Percentiles rank a stretch among this genome's conserved stretches.
phyloP scores from a whole-genome alignment of 257 asterid species.

The Phtheirospermum japonicum region DNA sequence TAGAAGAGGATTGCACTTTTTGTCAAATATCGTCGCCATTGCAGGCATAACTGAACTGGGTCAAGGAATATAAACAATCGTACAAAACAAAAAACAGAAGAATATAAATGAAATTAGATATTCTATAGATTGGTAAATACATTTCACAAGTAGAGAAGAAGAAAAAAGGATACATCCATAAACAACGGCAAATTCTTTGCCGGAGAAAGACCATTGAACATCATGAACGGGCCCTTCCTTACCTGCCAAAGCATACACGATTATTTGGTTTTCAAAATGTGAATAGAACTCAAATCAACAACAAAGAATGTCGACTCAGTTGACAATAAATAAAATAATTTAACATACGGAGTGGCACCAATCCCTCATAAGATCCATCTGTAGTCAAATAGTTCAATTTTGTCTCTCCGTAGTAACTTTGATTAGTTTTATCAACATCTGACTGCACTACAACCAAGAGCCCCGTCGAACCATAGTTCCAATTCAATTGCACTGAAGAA shows the following conservation, averaged over 20 bases:
- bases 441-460: conserved; percentile 85
- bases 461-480: conserved; percentile 88
- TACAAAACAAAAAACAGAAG: conserved; percentile 8
- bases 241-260: conserved; percentile 52
- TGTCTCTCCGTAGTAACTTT: conserved; percentile 97
- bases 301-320: not conserved
- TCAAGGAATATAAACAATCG: conserved; percentile 49
- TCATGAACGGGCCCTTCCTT: conserved; percentile 99
- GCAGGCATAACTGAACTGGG: conserved; percentile 92
- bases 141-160: too few species aligned
- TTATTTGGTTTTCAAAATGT: conserved; percentile 20
- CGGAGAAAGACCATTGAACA: conserved; percentile 88
- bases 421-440: conserved; percentile 98
- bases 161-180: conserved; percentile 98
- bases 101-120: conserved; percentile 2
- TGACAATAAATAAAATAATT: not conserved
- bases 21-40: conserved; percentile 88
- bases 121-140: not conserved
- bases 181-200: conserved; percentile 97
- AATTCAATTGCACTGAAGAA: conserved; percentile 79
- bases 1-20: conserved; percentile 83
- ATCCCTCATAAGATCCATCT: conserved; percentile 90
- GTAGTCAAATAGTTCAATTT: conserved; percentile 90
- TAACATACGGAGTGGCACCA: conserved; percentile 80
- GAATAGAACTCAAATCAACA: conserved; percentile 1